These are phyloP conservation scores for Rhynchosporium secalis DNA, from an alignment of 2,329 filamentous ascomycete species.

Conservation along the genomic window DNA sequence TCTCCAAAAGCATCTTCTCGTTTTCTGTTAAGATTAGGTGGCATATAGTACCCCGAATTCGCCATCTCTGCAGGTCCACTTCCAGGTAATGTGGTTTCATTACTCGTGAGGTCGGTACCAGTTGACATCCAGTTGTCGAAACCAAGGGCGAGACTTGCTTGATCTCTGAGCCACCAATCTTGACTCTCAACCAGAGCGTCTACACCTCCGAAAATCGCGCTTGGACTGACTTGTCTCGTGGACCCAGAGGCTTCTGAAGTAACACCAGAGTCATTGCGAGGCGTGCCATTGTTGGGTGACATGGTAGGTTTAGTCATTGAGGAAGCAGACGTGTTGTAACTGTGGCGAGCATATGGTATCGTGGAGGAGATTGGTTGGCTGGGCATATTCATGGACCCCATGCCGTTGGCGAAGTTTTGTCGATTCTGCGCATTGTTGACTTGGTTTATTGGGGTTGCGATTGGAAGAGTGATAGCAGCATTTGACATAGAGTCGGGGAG, in stretches of 20 bases:
- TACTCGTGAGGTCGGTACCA: slow-evolving; percentile 17
- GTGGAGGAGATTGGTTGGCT: slow-evolving; percentile 27
- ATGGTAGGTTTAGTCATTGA: slow-evolving; percentile 18
- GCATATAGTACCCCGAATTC: slow-evolving; percentile 21
- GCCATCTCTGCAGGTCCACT: slow-evolving; percentile 16
- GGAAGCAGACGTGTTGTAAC: slow-evolving; percentile 22
- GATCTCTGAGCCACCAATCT: slow-evolving; percentile 65
- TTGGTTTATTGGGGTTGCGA: slow-evolving; percentile 11
- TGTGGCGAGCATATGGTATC: slow-evolving; percentile 26
- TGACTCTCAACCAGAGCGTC: slow-evolving; percentile 63
- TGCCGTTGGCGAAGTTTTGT: slow-evolving; percentile 6
- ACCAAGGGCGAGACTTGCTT: slow-evolving; percentile 58
- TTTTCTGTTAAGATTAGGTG: slow-evolving; percentile 11
- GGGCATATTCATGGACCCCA: slow-evolving; percentile 25
- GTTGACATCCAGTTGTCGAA: slow-evolving; percentile 59
- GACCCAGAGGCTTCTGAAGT: slow-evolving; percentile 24
- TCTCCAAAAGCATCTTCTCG: slow-evolving; percentile 8
- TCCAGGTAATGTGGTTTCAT: not conserved
- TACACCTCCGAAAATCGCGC: slow-evolving; percentile 58
- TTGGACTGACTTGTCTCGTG: slow-evolving; percentile 44
- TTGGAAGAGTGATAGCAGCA: slow-evolving; percentile 3
- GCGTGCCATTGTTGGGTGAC: slow-evolving; percentile 22
- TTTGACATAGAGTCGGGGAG: slow-evolving; percentile 20
- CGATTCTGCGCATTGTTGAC: slow-evolving; percentile 6
- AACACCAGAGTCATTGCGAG: slow-evolving; percentile 25